phyloP scores from a whole-genome alignment of 2,329 filamentous ascomycete genomes.

The Rachicladosporium sp. region DNA sequence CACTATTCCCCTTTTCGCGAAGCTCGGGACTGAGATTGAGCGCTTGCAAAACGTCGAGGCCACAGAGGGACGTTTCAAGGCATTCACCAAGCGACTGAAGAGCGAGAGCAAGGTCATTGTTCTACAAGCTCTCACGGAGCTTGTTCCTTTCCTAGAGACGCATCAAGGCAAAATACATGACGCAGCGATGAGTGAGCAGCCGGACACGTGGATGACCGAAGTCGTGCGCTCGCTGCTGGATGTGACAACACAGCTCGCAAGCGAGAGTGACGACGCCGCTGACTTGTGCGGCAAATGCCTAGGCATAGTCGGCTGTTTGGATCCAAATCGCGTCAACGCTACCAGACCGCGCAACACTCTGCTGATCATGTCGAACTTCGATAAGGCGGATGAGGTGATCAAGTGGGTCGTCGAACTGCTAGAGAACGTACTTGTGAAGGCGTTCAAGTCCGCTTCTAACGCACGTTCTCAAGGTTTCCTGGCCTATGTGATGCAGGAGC shows the following conservation, averaged over 20 bases:
- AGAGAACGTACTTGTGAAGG: conserved; percentile 76
- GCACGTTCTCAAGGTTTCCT: conserved; percentile 80
- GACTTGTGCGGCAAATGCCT: conserved; percentile 68
- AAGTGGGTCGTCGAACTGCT: conserved; percentile 79
- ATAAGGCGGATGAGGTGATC: conserved; percentile 61
- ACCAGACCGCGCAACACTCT: conserved; percentile 70
- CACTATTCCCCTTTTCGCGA: conserved; percentile 55
- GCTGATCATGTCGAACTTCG: conserved; percentile 78
- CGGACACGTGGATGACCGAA: conserved; percentile 58
- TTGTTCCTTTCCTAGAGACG: conserved; percentile 57
- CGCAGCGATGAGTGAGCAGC: conserved; percentile 70
- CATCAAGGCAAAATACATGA: conserved; percentile 71
- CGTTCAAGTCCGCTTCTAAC: conserved; percentile 83
- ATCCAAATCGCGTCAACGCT: conserved; percentile 78
- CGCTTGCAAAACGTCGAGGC: conserved; percentile 54
- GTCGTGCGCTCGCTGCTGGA: conserved; percentile 73
- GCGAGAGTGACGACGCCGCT: conserved; percentile 51
- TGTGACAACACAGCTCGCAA: conserved; percentile 69
- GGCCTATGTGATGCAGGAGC: conserved; percentile 87
- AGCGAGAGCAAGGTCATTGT: conserved; percentile 84
- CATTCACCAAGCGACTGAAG: conserved; percentile 60
- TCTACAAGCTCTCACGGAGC: conserved; percentile 64
- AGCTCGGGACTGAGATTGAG: conserved; percentile 54
- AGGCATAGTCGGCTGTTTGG: conserved; percentile 80
- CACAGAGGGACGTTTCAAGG: conserved; percentile 51